These are phyloP conservation scores for Orbilia quercus DNA, from an alignment of 2,329 filamentous ascomycete species.

Conservation along the genomic window DNA sequence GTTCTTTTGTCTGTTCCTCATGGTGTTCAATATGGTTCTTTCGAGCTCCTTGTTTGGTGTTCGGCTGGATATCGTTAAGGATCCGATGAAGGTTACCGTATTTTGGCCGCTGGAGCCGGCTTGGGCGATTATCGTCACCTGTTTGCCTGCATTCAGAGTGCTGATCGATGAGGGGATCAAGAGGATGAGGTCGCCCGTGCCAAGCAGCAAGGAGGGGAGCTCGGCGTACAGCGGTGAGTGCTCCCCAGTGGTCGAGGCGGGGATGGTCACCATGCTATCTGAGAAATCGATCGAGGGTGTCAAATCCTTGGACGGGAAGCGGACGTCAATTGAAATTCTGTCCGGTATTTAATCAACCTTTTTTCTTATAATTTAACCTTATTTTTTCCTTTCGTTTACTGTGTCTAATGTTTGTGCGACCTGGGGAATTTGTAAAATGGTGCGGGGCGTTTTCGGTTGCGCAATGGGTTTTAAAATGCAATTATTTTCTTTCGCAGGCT, in stretches of 20 bases:
- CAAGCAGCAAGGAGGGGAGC: background rate
- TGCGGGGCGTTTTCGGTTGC: background rate
- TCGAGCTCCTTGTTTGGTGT: constrained; percentile 9
- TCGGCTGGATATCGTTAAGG: background rate
- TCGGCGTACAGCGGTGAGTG: background rate
- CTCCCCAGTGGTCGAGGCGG: background rate
- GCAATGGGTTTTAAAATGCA: background rate
- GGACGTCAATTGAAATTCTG: background rate
- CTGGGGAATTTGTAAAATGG: background rate
- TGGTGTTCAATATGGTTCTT: constrained; percentile 9
- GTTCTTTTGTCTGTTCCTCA: constrained; percentile 17
- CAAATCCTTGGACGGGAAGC: constrained; percentile 2
- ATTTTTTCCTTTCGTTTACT: too few species aligned
- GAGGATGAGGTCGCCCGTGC: constrained; percentile 1
- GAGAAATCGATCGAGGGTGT: constrained; percentile 1
- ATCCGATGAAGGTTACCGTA: background rate
- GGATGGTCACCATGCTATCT: constrained; percentile 1
- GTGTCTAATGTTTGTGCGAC: background rate
- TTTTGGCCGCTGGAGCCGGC: constrained; percentile 17
- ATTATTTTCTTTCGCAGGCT: too few species aligned
- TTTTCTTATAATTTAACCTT: too few species aligned
- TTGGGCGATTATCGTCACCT: constrained; percentile 10
- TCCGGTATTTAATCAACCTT: background rate
- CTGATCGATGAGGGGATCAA: constrained; percentile 2
- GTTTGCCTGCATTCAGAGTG: constrained; percentile 4